These are phyloP conservation scores for Paecilomyces niveus DNA, from an alignment of 2,329 filamentous ascomycete species.

Conservation along the genomic window DNA sequence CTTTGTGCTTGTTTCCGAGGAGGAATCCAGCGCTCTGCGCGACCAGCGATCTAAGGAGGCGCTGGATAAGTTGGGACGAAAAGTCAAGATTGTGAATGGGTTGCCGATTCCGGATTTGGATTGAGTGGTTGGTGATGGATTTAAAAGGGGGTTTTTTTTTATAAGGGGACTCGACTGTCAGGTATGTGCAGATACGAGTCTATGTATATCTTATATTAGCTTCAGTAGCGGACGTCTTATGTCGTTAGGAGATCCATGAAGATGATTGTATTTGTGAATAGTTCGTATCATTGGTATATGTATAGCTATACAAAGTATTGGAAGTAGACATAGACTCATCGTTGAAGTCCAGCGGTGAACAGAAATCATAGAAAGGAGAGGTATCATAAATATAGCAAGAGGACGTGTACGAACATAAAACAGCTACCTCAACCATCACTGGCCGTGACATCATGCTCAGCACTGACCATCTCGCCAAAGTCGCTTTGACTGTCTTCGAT, in stretches of 20 bases:
- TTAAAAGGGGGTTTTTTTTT: too few species aligned
- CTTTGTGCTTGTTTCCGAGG: conserved; percentile 68
- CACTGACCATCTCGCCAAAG: conserved; percentile 26
- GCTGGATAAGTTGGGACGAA: conserved; percentile 58
- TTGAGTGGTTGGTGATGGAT: conserved; percentile 17
- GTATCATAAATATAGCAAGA: not conserved
- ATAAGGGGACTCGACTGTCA: too few species aligned
- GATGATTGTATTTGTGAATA: not conserved
- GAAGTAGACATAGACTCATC: not conserved
- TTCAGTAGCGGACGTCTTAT: too few species aligned
- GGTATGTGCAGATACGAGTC: too few species aligned
- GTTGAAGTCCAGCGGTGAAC: not conserved
- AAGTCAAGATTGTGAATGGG: conserved; percentile 68
- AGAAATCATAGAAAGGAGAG: not conserved
- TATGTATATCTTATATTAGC: too few species aligned
- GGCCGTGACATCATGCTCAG: conserved; percentile 1
- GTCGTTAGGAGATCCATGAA: too few species aligned
- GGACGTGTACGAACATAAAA: not conserved
- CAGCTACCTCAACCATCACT: not conserved
- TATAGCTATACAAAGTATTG: not conserved
- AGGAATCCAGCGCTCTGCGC: conserved; percentile 60
- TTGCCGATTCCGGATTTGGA: conserved; percentile 66
- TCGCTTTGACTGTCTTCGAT: conserved; percentile 12
- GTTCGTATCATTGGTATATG: not conserved
- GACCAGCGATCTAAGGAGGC: conserved; percentile 62